Percentiles rank a stretch among this genome's conserved stretches.
These are phyloP conservation scores for Globisporangium viniferum DNA, from an alignment of 352 stramenopile genomes.

Conservation along the genomic window DNA sequence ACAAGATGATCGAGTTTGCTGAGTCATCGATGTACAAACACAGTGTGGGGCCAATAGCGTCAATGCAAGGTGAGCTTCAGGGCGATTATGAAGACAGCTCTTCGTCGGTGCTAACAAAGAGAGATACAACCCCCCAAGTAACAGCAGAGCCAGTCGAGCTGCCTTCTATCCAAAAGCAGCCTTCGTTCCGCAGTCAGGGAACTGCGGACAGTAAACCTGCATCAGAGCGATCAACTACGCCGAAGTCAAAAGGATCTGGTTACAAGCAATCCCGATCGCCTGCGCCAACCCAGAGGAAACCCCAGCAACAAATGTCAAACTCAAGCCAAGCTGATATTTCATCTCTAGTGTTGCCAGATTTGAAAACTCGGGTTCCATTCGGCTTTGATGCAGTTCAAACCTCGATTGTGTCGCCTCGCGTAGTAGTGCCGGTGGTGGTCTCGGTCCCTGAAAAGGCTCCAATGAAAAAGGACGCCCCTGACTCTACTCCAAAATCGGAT, in stretches of 20 bases:
- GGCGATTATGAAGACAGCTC: not conserved
- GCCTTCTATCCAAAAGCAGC: slow-evolving; percentile 5
- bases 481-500: not conserved
- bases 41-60: not conserved
- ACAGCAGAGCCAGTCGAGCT: slow-evolving; percentile 4
- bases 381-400: slow-evolving; percentile 21
- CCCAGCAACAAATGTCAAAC: not conserved
- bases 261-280: slow-evolving; percentile 14
- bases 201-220: slow-evolving; percentile 7
- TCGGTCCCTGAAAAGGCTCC: slow-evolving; percentile 3
- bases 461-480: slow-evolving; percentile 5
- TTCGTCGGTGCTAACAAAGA: not conserved
- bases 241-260: slow-evolving; percentile 10
- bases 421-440: too few species aligned
- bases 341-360: slow-evolving; percentile 17
- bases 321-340: not conserved
- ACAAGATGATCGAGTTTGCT: slow-evolving; percentile 81
- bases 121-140: not conserved
- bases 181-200: not conserved
- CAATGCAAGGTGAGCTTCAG: not conserved
- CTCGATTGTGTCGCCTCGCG: not conserved
- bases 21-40: slow-evolving; percentile 65
- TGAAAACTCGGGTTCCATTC: slow-evolving; percentile 25
- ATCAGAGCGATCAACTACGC: slow-evolving; percentile 2
- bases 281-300: not conserved